Base-by-base conservation (phyloP, 768 basidiomycete species). In the Hygrophoropsis aurantiaca region DNA sequence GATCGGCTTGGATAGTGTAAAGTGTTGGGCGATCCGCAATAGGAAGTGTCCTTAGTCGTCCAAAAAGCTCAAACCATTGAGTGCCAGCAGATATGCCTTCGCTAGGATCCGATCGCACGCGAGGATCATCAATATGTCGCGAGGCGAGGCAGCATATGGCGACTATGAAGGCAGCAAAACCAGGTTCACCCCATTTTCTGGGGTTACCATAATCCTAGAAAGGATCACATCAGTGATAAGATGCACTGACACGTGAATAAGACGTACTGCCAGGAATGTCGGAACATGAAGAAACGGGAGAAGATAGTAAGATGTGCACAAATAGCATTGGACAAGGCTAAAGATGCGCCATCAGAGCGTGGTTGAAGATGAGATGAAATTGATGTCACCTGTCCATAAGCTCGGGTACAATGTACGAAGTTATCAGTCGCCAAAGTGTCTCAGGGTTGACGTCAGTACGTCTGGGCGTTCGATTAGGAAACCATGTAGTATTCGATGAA, bases 111-210 rank as follows among this genome's bases (percentile, higher is more conserved):
- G 89, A 79, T 40, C 92, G 82, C 19, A 94, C 91, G 37, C 93
- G 84, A 18, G 86, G 84, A 66, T 95, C 94, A 60, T 97, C 93
- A 53, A 94, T 87, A 64, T 97, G 94, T 34, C 94, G 79, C 3
- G 92, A 94, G 0, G 92, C 86, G 5, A 97, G 77, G 54, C 92
- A 94, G 61, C 93, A 95, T 26, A 94, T 76, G 1, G 92, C 81
- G n/a, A 95, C 90, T 51, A 95, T 90, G 61, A 94, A 94, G 9
- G 92, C 85, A 33, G 89, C 91, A 59, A 97, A 97, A 8, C 94
- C 94, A 7, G 94, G 90, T 67, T 94, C 92, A 41, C 86, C 90
- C 93, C 94, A 95, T 74, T 94, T 94, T 67, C 82, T 81, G 42
- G 94, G 94, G 54, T 93, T 90, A 34, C 90, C 90, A 62, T 97